Evolutionary conservation across 148 eudicot genomes (phyloP), one percentile per base, ranked within the genome.

Genomic region (Rhododendron simsii): DNA sequence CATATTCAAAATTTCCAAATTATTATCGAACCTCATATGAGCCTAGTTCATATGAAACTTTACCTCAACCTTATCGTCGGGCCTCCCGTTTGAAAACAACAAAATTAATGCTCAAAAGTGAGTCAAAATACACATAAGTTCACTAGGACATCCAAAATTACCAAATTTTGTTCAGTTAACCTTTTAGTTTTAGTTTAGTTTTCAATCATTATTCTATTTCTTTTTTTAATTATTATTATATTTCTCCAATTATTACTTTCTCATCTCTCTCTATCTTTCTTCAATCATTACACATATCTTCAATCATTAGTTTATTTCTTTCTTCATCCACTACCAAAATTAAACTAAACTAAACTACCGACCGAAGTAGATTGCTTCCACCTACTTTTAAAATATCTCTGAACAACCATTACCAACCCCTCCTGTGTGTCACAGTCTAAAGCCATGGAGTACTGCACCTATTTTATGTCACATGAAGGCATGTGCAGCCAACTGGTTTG

Each of bases 391-490:
- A 13, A 11, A 13, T 12, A 30, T 35, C 37, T 73, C 39, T 11
- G 57, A 26, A n/a, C 30, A 30, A 37, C 15, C 33, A 41, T 41
- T 41, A 11, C 78, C 71, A 51, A 51, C 78, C 11, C 67, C 23
- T 4, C 9, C 35, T 11, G 3, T 28, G 30, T 20, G 39, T 79
- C 67, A 9, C 73, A 28, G 18, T 47, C 39, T 41, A 4, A 47
- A 79, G 57, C 65, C 76, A 59, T 44, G 63, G 59, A 59, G 39
- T 37, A 37, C 41, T 33, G 71, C 37, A 85, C 50, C 26, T 81
- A 87, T 87, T 82, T 82, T 78, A 81, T 71, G 20, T 89, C 91
- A 89, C 91, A 87, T 91, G 92, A 55, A 78, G 53, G 79, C 92
- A 91, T 89, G 92, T 89, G 91, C 80, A 48, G 82, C 80, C 74